These are phyloP conservation scores for Plasmopara halstedii DNA, from an alignment of 352 stramenopile genomes.

Conservation along the genomic window DNA sequence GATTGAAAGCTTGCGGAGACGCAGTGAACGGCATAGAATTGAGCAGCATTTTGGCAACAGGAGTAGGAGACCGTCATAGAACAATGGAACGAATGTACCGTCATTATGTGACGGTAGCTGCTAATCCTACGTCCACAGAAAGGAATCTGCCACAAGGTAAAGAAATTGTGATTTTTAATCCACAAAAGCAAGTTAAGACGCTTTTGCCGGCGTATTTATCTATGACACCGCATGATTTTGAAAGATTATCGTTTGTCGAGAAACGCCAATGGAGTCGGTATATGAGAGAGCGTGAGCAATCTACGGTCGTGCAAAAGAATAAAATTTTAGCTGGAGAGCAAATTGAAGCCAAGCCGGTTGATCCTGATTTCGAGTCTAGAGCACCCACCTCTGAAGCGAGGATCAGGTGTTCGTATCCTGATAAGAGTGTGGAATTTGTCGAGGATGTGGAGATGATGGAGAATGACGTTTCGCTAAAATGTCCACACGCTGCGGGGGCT, in stretches of 20 bases:
- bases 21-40: slow-evolving; percentile 11
- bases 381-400: slow-evolving; percentile 22
- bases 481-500: slow-evolving; percentile 28
- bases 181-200: slow-evolving; percentile 1
- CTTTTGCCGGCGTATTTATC: slow-evolving; percentile 35
- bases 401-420: slow-evolving; percentile 25
- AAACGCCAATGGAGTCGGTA: slow-evolving; percentile 32
- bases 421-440: slow-evolving; percentile 18
- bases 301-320: slow-evolving; percentile 7
- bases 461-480: slow-evolving; percentile 14
- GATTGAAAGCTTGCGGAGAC: slow-evolving; percentile 33
- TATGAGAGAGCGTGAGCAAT: slow-evolving; percentile 20
- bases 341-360: slow-evolving; percentile 18
- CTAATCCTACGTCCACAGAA: slow-evolving; percentile 13
- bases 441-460: slow-evolving; percentile 51
- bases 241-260: slow-evolving; percentile 31
- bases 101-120: slow-evolving; percentile 47
- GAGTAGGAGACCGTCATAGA: slow-evolving; percentile 18
- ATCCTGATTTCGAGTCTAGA: slow-evolving; percentile 2
- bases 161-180: slow-evolving; percentile 35
- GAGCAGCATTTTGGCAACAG: slow-evolving; percentile 41
- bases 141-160: slow-evolving; percentile 21
- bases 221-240: slow-evolving; percentile 36
- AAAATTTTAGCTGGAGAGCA: background rate
- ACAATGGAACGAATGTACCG: slow-evolving; percentile 60